Conservation (phyloP, 306 rosid species). For the Herpetospermum pedunculosum region DNA sequence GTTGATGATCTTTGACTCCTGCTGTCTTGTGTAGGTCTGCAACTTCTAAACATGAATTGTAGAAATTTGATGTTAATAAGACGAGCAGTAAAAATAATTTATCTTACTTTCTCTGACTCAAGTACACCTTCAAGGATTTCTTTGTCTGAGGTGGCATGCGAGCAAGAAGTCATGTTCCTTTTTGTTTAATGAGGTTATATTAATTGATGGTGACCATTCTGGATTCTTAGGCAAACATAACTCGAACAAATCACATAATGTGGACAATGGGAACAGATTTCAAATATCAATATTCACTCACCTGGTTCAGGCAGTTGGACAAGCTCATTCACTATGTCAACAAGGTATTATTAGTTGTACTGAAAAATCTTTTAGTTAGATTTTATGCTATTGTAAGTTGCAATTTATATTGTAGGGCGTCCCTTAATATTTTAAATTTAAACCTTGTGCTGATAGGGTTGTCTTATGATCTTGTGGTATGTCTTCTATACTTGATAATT, state of each 20-base stretch:
- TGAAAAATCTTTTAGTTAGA: background rate
- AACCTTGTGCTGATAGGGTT: background rate
- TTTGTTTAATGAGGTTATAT: constrained; percentile 10
- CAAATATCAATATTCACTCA: constrained; percentile 77
- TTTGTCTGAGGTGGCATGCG: background rate
- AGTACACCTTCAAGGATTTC: background rate
- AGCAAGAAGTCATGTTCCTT: background rate
- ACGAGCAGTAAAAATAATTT: background rate
- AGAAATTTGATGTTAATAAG: background rate
- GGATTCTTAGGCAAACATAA: constrained; percentile 75
- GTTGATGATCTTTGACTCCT: background rate
- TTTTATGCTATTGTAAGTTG: background rate
- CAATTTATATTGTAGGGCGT: background rate
- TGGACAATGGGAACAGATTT: constrained; percentile 99
- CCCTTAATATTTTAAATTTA: background rate
- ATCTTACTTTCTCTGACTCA: background rate
- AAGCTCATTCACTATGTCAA: constrained; percentile 91
- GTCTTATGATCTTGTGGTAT: background rate
- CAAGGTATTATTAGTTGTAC: constrained; percentile 25
- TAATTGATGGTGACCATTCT: constrained; percentile 16
- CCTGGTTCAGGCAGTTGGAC: constrained; percentile 91
- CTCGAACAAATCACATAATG: constrained; percentile 91
- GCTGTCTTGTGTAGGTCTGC: background rate
- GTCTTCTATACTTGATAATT: background rate
- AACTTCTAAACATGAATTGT: background rate